Evolutionary conservation across 306 rosid species (phyloP).

Genomic region (Argentina anserina): DNA sequence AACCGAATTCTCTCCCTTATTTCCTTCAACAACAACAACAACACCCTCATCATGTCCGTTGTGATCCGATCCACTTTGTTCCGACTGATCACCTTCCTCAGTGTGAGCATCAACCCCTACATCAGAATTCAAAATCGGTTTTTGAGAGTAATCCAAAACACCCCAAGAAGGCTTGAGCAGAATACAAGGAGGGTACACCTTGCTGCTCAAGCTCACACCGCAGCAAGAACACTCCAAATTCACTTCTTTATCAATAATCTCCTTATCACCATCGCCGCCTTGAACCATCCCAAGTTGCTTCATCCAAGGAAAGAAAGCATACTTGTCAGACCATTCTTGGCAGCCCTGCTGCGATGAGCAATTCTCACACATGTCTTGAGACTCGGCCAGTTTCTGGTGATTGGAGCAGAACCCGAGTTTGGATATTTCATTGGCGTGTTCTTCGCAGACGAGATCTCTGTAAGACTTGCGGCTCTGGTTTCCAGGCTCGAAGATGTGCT

Average conservation of each 20-base stretch:
- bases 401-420: conserved; percentile 58
- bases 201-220: conserved; percentile 45
- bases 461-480: conserved; percentile 28
- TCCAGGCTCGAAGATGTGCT: conserved; percentile 63
- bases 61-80: conserved; percentile 53
- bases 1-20: conserved; percentile 35
- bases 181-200: conserved; percentile 62
- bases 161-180: conserved; percentile 62
- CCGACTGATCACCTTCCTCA: conserved; percentile 45
- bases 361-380: conserved; percentile 70
- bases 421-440: conserved; percentile 80
- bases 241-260: conserved; percentile 11
- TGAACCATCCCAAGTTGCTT: conserved; percentile 53
- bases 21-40: conserved; percentile 32
- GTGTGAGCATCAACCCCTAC: conserved; percentile 34
- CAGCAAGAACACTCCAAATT: conserved; percentile 76
- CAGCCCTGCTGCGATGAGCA: conserved; percentile 52
- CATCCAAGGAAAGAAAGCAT: conserved; percentile 64
- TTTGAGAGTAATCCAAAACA: conserved; percentile 53
- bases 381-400: conserved; percentile 66
- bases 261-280: conserved; percentile 36
- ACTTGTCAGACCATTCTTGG: conserved; percentile 44
- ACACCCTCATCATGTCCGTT: conserved; percentile 37
- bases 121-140: conserved; percentile 38
- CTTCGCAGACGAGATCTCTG: conserved; percentile 80